phyloP scores from a whole-genome alignment of 306 rosid genomes.

The Cicer yamashitae region DNA sequence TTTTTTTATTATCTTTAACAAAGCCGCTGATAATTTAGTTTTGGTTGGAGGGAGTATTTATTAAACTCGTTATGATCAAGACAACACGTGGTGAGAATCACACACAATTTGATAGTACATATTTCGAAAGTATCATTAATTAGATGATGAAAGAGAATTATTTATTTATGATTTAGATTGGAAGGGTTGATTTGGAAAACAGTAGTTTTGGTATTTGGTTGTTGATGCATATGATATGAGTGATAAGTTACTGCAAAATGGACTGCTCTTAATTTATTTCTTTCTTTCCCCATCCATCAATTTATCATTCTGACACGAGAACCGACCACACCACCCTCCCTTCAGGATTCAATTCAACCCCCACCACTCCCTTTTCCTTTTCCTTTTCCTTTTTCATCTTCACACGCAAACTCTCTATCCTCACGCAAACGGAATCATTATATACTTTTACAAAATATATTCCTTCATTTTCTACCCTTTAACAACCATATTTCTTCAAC shows the following conservation, averaged over 20 bases:
- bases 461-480: no score
- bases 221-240: constrained; percentile 12
- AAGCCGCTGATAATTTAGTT: no score
- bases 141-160: no score
- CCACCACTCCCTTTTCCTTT: constrained; percentile 42
- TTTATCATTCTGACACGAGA: constrained; percentile 52
- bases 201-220: constrained; percentile 29
- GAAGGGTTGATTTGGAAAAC: constrained; percentile 9
- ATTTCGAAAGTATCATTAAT: constrained; percentile 12
- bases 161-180: no score
- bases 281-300: constrained; percentile 52
- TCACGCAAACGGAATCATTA: constrained; percentile 53
- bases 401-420: constrained; percentile 51
- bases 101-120: constrained; percentile 16
- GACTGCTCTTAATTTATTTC: constrained; percentile 39
- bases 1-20: no score
- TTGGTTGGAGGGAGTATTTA: no score
- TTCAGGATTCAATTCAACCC: constrained; percentile 32
- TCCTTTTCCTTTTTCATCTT: constrained; percentile 44
- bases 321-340: constrained; percentile 38
- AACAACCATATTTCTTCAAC: no score
- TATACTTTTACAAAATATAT: not conserved
- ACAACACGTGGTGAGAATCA: constrained; percentile 45
- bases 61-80: constrained; percentile 13
- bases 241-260: constrained; percentile 41